Base-by-base conservation (phyloP, 306 rosid species). In the Quercus aquifolioides region DNA sequence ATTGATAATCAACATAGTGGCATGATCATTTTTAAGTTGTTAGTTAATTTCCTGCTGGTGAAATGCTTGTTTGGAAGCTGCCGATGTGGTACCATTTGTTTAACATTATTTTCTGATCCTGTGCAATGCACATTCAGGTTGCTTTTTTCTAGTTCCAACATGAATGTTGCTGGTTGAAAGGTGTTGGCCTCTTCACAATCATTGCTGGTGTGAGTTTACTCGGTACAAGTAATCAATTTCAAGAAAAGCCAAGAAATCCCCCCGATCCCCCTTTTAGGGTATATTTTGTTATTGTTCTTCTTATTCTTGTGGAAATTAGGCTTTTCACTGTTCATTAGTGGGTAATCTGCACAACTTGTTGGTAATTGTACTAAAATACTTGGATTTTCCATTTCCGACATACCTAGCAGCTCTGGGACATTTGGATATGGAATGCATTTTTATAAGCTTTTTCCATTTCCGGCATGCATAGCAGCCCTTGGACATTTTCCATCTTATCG, bases 81-180 rank as follows among this genome's bases (percentile, higher is more conserved):
- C 60, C 21, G 35, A 62, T n/a, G 20, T 19, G 55, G 54, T 55
- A 21, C 56, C 41, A 55, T 75, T 70, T 72, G 69, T 63, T 71
- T 80, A 67, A 74, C 58, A 73, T 69, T 78, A 63, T 73, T 73
- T 38, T 78, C 69, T 63, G 73, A 73, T 75, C 78, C 79, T 62
- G 9, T 65, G 71, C 41, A 51, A 43, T 81, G 74, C 56, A 13
- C 78, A 43, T 84, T 81, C 77, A 94, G 93, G 97, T 91, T 80
- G 97, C 98, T 41, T 93, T 92, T 52, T 72, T 94, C 79, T 92
- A 94, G 88, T 94, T 94, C 64, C 94, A 90, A 21, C 96, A 94
- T 67, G 69, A 86, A 54, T 94, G 92, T 80, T 89, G 94, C 76
- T 86, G 89, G 92, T 76, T 92, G 83, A 94, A 94, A 84, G 98